phyloP scores from a whole-genome alignment of 441 rosid species.

The Jatropha podagrica region DNA sequence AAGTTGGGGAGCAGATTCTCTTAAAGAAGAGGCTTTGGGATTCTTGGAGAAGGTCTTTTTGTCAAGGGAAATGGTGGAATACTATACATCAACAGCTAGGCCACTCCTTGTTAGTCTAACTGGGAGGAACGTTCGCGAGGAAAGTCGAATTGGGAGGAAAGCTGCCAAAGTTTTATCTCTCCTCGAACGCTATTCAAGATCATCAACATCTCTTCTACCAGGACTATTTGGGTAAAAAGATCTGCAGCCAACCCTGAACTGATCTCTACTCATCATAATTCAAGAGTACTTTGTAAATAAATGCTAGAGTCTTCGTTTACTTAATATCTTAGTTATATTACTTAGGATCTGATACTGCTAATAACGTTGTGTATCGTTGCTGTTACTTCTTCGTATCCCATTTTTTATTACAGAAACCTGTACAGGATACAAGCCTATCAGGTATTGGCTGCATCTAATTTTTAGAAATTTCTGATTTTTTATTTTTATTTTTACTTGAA shows the following conservation, averaged over 20 bases:
- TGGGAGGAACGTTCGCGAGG: constrained; percentile 38
- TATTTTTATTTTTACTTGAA: no score
- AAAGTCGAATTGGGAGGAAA: constrained; percentile 40
- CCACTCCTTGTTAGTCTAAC: constrained; percentile 39
- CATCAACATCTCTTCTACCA: constrained; percentile 49
- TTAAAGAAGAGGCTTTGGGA: constrained; percentile 50
- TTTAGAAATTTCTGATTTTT: no score
- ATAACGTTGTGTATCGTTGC: neutral
- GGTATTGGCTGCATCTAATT: no score
- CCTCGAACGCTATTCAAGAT: constrained; percentile 56
- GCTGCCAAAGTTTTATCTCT: constrained; percentile 44
- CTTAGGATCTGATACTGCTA: neutral
- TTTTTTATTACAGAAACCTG: no score
- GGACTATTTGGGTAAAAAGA: constrained; percentile 37
- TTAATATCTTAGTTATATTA: neutral
- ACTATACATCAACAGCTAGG: constrained; percentile 46
- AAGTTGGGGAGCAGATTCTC: constrained; percentile 53
- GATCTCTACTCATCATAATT: neutral
- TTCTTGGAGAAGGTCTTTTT: constrained; percentile 52
- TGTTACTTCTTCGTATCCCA: no score
- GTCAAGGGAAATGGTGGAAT: constrained; percentile 53
- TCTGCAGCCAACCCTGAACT: neutral
- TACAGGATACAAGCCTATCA: no score
- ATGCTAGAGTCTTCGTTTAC: neutral
- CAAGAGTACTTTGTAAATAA: neutral